These are phyloP conservation scores for Paramecium tetraurelia DNA, from an alignment of 73 alveolate genomes.

Conservation along the genomic window DNA sequence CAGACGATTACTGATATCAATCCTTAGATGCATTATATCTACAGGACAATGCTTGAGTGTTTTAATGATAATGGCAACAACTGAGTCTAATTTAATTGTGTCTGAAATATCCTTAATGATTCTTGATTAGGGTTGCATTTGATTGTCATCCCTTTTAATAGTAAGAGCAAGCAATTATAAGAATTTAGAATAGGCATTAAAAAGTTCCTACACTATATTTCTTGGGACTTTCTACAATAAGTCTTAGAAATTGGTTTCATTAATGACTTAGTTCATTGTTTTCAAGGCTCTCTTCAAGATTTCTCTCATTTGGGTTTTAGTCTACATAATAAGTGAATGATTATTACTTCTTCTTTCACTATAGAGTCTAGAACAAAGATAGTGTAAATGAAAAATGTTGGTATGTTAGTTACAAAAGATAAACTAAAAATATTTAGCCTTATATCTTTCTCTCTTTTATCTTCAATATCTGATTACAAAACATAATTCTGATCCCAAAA, in stretches of 20 bases:
- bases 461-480: not conserved
- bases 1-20: not conserved
- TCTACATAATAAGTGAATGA: not conserved
- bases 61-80: not conserved
- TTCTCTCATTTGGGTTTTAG: not conserved
- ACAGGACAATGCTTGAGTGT: not conserved
- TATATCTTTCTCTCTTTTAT: not conserved
- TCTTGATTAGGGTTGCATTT: not conserved
- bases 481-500: not conserved
- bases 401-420: conserved; percentile 9
- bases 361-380: not conserved
- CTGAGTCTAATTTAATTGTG: not conserved
- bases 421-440: not conserved
- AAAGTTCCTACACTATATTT: not conserved
- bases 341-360: not conserved
- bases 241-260: conserved; percentile 16
- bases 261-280: not conserved
- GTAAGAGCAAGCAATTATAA: not conserved
- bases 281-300: not conserved
- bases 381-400: not conserved
- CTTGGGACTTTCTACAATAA: not conserved
- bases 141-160: not conserved
- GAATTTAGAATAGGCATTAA: not conserved
- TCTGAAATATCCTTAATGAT: not conserved
- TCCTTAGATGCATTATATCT: not conserved